Conservation (phyloP, 306 rosid species). For the Cicer chorassanicum region DNA sequence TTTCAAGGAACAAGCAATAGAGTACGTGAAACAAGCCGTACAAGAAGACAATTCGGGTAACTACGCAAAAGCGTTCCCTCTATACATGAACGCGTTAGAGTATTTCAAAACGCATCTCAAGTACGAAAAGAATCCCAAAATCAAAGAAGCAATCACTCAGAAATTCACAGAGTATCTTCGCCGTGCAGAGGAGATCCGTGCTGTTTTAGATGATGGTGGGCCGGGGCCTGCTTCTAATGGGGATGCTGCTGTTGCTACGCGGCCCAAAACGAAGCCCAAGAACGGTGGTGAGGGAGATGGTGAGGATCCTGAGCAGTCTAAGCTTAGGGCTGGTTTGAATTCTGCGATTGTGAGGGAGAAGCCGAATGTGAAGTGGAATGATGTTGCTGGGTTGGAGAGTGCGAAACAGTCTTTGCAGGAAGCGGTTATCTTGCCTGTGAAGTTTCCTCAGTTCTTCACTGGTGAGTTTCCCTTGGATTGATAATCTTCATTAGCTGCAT, state of each 20-base stretch:
- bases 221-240: conserved; percentile 85
- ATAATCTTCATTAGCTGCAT: not conserved
- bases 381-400: conserved; percentile 95
- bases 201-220: conserved; percentile 90
- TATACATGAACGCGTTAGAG: conserved; percentile 95
- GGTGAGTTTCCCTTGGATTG: conserved; percentile 53
- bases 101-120: conserved; percentile 93
- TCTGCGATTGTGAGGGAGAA: conserved; percentile 94
- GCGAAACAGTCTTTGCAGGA: conserved; percentile 97
- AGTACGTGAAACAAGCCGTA: conserved; percentile 94
- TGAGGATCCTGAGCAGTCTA: conserved; percentile 88
- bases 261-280: conserved; percentile 91
- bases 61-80: conserved; percentile 86
- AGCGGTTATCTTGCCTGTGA: conserved; percentile 93
- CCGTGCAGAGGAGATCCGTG: conserved; percentile 99
- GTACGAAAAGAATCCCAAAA: conserved; percentile 97
- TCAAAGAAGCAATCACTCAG: conserved; percentile 93
- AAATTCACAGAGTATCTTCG: conserved; percentile 94
- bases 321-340: conserved; percentile 85
- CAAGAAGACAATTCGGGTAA: conserved; percentile 87
- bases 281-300: conserved; percentile 77
- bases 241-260: conserved; percentile 83
- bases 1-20: conserved; percentile 98
- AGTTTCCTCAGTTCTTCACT: conserved; percentile 95
- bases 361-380: conserved; percentile 95